phyloP scores from a whole-genome alignment of 139 green algal species.

The Chlamydomonas sp. region DNA sequence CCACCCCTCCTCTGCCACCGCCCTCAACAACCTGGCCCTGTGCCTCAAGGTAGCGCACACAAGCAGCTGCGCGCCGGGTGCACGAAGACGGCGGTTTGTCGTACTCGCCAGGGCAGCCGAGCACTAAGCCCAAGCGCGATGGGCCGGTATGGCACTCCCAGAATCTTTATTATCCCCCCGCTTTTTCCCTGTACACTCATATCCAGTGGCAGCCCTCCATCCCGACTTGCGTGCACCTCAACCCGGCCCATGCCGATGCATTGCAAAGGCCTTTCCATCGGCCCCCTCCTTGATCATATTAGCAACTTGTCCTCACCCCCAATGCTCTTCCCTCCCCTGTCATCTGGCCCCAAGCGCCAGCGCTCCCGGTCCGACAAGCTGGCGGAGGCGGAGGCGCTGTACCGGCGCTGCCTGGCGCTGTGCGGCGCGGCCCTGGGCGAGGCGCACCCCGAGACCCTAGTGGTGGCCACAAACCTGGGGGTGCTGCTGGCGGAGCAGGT shows the following conservation, averaged over 20 bases:
- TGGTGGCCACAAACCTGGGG: conserved; percentile 23
- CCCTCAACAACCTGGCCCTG: conserved; percentile 33
- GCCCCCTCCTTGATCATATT: neutral
- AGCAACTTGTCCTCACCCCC: neutral
- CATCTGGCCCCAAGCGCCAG: neutral
- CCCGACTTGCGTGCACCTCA: too few species aligned
- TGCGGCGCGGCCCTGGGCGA: neutral
- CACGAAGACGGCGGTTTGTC: neutral
- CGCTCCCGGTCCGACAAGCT: neutral
- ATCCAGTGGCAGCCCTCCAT: too few species aligned
- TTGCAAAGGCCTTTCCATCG: neutral
- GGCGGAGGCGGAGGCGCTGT: conserved; percentile 15
- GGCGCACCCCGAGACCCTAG: conserved; percentile 8
- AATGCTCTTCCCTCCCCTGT: neutral
- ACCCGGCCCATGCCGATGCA: neutral
- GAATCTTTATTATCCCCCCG: too few species aligned
- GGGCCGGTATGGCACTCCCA: too few species aligned
- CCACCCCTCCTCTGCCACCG: conserved; percentile 38
- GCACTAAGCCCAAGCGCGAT: neutral
- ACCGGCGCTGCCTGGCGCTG: conserved; percentile 23
- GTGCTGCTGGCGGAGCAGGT: conserved; percentile 33
- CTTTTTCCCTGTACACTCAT: too few species aligned
- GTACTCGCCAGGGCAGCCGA: neutral
- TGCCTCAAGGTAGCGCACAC: conserved; percentile 14
- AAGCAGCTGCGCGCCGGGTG: neutral